Percentiles rank a stretch among this genome's conserved stretches.
phyloP scores from a whole-genome alignment of 345 rosid genomes.

The Raphanus raphanistrum region DNA sequence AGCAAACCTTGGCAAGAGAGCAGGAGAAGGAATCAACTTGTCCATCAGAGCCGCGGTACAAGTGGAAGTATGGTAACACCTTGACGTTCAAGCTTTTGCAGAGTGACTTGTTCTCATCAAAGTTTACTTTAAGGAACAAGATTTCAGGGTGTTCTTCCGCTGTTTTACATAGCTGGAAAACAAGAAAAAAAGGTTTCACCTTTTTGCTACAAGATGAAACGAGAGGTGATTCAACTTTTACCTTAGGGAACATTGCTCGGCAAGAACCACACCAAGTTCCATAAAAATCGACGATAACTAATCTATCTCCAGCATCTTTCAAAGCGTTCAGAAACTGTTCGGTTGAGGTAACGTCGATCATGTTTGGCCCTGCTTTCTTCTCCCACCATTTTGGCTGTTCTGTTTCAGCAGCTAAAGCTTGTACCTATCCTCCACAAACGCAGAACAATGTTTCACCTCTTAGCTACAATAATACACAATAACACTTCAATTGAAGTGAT shows the following conservation, averaged over 20 bases:
- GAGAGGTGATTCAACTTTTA: slow-evolving; percentile 20
- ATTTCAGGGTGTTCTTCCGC: slow-evolving; percentile 74
- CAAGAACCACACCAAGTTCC: slow-evolving; percentile 99
- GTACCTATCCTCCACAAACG: slow-evolving; percentile 44
- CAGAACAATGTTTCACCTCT: background rate
- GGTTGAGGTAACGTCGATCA: slow-evolving; percentile 83
- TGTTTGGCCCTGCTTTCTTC: slow-evolving; percentile 77
- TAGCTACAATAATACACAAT: background rate
- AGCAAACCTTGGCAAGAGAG: slow-evolving; percentile 77
- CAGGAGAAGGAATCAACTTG: slow-evolving; percentile 86
- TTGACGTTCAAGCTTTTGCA: slow-evolving; percentile 87
- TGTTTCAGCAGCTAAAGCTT: slow-evolving; percentile 63
- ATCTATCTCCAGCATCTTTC: slow-evolving; percentile 70
- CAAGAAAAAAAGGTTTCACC: background rate
- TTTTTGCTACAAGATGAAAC: background rate
- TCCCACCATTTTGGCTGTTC: slow-evolving; percentile 96
- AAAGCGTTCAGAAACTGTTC: slow-evolving; percentile 72
- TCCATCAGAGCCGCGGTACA: slow-evolving; percentile 71
- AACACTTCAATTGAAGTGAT: background rate
- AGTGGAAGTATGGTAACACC: slow-evolving; percentile 87
- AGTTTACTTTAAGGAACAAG: slow-evolving; percentile 80
- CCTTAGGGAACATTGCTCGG: slow-evolving; percentile 88
- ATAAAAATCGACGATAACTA: slow-evolving; percentile 90
- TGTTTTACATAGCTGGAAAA: slow-evolving; percentile 71
- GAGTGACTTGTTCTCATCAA: slow-evolving; percentile 87